A percentile compares a stretch with the other conserved stretches of the same genome.
Evolutionary conservation across 768 basidiomycete genomes (phyloP).

Genomic region (Mycena chlorophos): DNA sequence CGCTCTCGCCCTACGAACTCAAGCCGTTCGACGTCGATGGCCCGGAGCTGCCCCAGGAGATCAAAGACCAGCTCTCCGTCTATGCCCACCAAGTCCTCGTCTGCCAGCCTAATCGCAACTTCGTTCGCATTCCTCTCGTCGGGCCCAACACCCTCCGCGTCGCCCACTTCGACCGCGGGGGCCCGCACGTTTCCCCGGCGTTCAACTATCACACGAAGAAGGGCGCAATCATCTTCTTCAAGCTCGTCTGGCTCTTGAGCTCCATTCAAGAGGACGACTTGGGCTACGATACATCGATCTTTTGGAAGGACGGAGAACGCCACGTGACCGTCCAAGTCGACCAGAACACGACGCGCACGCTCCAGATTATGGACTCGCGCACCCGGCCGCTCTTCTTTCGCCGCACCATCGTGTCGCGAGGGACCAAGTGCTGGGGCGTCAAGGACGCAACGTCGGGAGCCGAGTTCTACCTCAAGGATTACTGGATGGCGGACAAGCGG

Average conservation of each 20-base stretch:
- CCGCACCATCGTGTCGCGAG: conserved; percentile 23
- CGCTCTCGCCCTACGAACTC: conserved; percentile 12
- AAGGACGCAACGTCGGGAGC: neutral
- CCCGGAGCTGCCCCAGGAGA: neutral
- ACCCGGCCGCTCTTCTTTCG: conserved; percentile 20
- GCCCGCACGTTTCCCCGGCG: conserved; percentile 7
- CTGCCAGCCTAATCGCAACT: conserved; percentile 24
- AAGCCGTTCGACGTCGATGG: neutral
- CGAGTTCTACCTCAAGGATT: conserved; percentile 24
- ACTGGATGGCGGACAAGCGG: conserved; percentile 18
- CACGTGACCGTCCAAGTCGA: neutral
- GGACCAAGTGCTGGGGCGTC: conserved; percentile 25
- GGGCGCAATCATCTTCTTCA: conserved; percentile 18
- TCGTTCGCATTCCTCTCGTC: conserved; percentile 22
- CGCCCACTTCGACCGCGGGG: conserved; percentile 25
- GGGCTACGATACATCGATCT: conserved; percentile 26
- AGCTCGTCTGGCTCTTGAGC: conserved; percentile 23
- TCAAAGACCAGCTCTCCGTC: conserved; percentile 14
- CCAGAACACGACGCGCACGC: neutral
- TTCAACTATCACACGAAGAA: conserved; percentile 22
- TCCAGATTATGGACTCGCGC: neutral
- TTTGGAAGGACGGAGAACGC: conserved; percentile 16
- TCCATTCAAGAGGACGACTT: conserved; percentile 18
- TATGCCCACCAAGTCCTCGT: conserved; percentile 24
- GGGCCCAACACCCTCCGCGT: conserved; percentile 13